Evolutionary conservation across 2,329 filamentous ascomycete species (phyloP), one percentile per base, ranked within the genome.

Genomic region (Conoideocrella luteorostrata): DNA sequence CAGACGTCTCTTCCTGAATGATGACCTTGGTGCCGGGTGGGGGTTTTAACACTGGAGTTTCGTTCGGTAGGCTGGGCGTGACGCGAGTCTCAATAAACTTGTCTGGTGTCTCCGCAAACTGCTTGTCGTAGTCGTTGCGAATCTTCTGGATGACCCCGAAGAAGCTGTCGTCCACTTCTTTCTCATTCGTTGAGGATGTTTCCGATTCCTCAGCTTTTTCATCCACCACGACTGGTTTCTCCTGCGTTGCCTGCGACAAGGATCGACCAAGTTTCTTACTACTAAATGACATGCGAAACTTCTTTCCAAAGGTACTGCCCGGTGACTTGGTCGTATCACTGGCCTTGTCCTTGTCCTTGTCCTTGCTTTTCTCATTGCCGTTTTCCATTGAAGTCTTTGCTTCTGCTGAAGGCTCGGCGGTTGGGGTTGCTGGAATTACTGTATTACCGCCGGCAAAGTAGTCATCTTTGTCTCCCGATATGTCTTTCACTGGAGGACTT

Each of bases 241-340:
- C 80, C 21, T 77, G 78, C 0, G 78, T 77, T 5, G 62, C 57
- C 35, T 64, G 61, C 4, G 82, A 82, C 4, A 75, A 70, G 3
- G 82, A 83, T 13, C 88, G 78, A 11, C 81, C 81, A 12, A 91
- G 72, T 64, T 95, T 95, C 70, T 94, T 96, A 56, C 83, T 84
- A 52, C 84, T 82, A 56, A 91, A 89, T 1, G 83, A 81, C 78
- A 87, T 84, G 38, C 85, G 81, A 63, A 95, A 90, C 66, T 91
- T 93, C 67, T 90, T 93, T 34, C 85, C 81, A 60, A 95, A 94
- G 5, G 88, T 70, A 2, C 77, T 82, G 44, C 72, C 68, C 4
- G 69, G 68, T 2, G 71, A 67, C 53, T 86, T 86, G 11, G 71
- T 67, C 44, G 72, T 82, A 17, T 70, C 66, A 23, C 57, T 59